Evolutionary conservation across 2,329 filamentous ascomycete species (phyloP), one percentile per base, ranked within the genome.

Genomic region (Sporothrix globosa): DNA sequence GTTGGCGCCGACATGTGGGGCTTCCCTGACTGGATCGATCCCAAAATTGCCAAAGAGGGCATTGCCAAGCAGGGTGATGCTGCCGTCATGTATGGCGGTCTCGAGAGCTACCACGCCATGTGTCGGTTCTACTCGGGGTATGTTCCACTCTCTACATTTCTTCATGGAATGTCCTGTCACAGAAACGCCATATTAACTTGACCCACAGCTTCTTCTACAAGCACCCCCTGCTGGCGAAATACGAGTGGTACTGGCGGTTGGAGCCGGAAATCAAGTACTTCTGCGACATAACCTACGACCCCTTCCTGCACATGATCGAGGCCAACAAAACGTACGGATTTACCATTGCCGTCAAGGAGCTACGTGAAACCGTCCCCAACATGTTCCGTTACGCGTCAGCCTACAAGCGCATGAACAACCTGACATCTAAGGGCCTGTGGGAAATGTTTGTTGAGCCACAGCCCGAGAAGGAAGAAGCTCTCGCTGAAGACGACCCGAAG

Each of bases 191-290:
- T 11, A n/a, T n/a, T n/a, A 9, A 39, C 27, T 7, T 11, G 24
- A 19, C 3, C 41, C 10, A 17, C 73, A 87, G 93, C 56, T 96
- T 96, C 82, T 99, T 99, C 83, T 99, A 96, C 85, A 97, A 97
- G 80, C 96, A 99, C 79, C 91, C 94, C 74, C 87, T 98, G 46
- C 87, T 99, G 60, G 88, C 92, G 78, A 98, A 98, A 81, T 99
- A 98, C 82, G 93, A 98, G 79, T 99, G 96, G 96, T 99, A 99
- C 84, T 99, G 96, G 96, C 93, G 96, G 74, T 85, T 99, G 76
- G 96, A 99, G 85, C 96, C 96, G 74, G 96, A 99, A 82, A 98
- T 99, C 87, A 97, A 95, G 83, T 99, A 98, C 83, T 99, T 99
- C 83, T 99, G 96, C 81, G 96, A 99, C 79, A 98, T 99, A 75